Evolutionary conservation across 2,329 filamentous ascomycete genomes (phyloP).

Genomic region (Geoglossum cookeanum): DNA sequence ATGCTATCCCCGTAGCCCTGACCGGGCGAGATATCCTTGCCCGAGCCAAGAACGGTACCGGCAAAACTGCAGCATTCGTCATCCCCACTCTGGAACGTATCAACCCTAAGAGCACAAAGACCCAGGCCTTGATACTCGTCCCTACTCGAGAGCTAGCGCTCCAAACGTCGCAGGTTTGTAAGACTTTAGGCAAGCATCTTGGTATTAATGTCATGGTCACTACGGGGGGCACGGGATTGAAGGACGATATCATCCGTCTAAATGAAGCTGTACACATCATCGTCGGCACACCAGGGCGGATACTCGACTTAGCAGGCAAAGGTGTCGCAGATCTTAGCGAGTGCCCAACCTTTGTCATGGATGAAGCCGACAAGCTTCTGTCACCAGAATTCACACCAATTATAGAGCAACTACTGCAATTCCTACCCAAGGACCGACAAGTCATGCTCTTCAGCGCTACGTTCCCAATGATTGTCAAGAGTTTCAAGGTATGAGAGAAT

Average conservation of each 20-base stretch:
- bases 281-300: slow-evolving; percentile 89
- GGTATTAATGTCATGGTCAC: slow-evolving; percentile 99
- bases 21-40: slow-evolving; percentile 91
- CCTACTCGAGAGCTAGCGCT: slow-evolving; percentile 92
- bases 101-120: slow-evolving; percentile 91
- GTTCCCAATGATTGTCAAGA: slow-evolving; percentile 91
- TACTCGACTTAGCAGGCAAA: slow-evolving; percentile 90
- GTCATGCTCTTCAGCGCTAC: slow-evolving; percentile 99
- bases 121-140: slow-evolving; percentile 88
- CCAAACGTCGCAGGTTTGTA: slow-evolving; percentile 98
- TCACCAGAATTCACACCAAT: slow-evolving; percentile 94
- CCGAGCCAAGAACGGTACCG: slow-evolving; percentile 93
- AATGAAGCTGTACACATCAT: slow-evolving; percentile 93
- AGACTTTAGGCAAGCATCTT: slow-evolving; percentile 91
- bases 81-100: slow-evolving; percentile 90
- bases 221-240: slow-evolving; percentile 83
- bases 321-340: slow-evolving; percentile 89
- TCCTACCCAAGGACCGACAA: slow-evolving; percentile 92
- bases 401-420: slow-evolving; percentile 81
- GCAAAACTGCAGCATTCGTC: slow-evolving; percentile 95
- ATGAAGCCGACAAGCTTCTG: slow-evolving; percentile 94
- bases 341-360: slow-evolving; percentile 98
- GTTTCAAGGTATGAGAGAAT: slow-evolving; percentile 44
- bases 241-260: slow-evolving; percentile 90
- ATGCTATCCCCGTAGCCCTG: slow-evolving; percentile 89